Conservation (phyloP, 2,329 filamentous ascomycete genomes). For the Pezicula rhizophila region DNA sequence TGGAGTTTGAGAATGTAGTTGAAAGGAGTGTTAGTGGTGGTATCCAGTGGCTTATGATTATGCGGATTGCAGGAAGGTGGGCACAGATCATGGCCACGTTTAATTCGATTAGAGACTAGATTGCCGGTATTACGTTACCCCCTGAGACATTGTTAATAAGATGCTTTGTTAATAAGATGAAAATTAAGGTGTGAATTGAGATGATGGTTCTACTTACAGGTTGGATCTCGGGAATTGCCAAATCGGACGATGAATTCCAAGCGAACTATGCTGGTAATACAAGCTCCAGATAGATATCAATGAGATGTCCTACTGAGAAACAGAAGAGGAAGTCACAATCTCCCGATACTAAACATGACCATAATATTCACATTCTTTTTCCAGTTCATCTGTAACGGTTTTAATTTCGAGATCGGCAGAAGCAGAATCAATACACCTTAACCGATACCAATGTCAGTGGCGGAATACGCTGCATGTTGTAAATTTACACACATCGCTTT, state of each 20-base stretch:
- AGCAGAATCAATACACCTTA: constrained; percentile 63
- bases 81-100: constrained; percentile 21
- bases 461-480: constrained; percentile 58
- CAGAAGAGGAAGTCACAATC: constrained; percentile 46
- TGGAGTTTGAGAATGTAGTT: neutral
- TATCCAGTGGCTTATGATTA: constrained; percentile 3
- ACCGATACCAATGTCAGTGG: constrained; percentile 61
- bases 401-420: constrained; percentile 58
- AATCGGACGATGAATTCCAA: constrained; percentile 17
- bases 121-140: constrained; percentile 16
- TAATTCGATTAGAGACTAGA: constrained; percentile 25
- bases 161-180: neutral
- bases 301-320: neutral
- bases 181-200: neutral
- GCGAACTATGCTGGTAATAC: constrained; percentile 18
- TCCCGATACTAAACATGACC: constrained; percentile 60
- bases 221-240: constrained; percentile 13
- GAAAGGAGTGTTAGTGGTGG: neutral
- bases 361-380: constrained; percentile 65
- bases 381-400: constrained; percentile 52
- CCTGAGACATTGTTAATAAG: constrained; percentile 7
- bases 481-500: constrained; percentile 49
- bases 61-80: constrained; percentile 20
- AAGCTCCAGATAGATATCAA: constrained; percentile 10
- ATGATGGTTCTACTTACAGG: constrained; percentile 12